Base-by-base conservation (phyloP, 495 filamentous ascomycete genomes). In the Podospora didyma region DNA sequence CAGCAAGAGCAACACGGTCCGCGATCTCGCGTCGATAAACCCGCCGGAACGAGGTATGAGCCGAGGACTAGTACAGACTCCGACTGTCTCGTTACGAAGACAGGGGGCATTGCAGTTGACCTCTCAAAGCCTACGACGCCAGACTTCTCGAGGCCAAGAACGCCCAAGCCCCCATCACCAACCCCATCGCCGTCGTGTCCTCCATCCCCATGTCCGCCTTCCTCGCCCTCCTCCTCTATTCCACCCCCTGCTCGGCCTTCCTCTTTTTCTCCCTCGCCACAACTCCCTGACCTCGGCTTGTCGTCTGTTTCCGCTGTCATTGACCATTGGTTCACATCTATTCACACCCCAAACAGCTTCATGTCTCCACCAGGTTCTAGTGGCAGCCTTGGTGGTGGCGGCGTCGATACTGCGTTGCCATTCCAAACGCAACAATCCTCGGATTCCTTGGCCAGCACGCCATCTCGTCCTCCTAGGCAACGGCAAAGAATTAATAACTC, bases 1-100 rank as follows among this genome's bases (percentile, higher is more conserved):
- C n/a, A n/a, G n/a, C n/a, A n/a, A n/a, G n/a, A n/a, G n/a, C n/a
- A n/a, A 11, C 54, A 74, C 7, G 74, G 68, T 16, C 62, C 67
- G 22, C 70, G 60, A 4, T 76, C 74, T 0, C 74, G 68, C 46
- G 54, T 77, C 21, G 74, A 69, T 1, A 66, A 65, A 54, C 66
- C 48, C 2, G 69, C 72, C 19, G 72, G 75, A 42, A 60, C 71
- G 3, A 66, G 60, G 1, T 60, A 65, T 45, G 71, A 72, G 21
- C 51, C 64, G 3, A 64, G 63, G 17, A 63, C 64, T 17, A 61
- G 71, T n/a, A 53, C 57, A 42, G 66, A 67, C 11, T 34, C 60
- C 3, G 66, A 74, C 49, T 56, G 66, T 26, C 7, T 64, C 6
- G 26, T 70, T n/a, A 68, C 59, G 4, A 31, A 31, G 26, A 31